Base-by-base conservation (phyloP, 805 yeast species). In the Teunomyces atbi region DNA sequence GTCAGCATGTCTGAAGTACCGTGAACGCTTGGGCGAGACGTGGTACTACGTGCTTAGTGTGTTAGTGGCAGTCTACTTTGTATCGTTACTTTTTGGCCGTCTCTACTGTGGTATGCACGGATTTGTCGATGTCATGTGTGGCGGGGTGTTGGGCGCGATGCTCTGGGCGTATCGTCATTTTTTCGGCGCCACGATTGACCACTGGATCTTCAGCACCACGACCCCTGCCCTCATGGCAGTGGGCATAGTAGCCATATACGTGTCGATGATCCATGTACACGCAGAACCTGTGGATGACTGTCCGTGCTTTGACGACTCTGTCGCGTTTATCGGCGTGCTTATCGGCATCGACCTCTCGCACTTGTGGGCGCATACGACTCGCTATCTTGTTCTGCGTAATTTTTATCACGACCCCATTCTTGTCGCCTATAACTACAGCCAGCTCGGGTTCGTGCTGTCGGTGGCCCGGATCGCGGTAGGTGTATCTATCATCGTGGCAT, bases 21-120 rank as follows among this genome's bases (percentile, higher is more conserved):
- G 30, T 15, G 19, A 11, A n/a, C 18, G 8, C 16, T 11, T 30
- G 12, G 44, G 44, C 5, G 28, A 27, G 12, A n/a, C 11, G 11
- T 12, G 28, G 27, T 42, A 59, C 4, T 64, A 11, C 54, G 55
- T 19, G 18, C 32, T 40, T 34, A 51, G 49, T 35, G 45, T 32
- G 42, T 37, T 55, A 12, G 52, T 74, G 20, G 46, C 56, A 13
- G 41, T 78, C 18, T 90, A 90, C 61, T 82, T 81, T 57, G 48
- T 74, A 30, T 80, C 90, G 6, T 70, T 94, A 49, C 77, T 87
- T 1, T 61, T 81, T 49, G 99, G 99, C 13, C 74, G 99, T 46
- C 59, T 92, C 7, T 92, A 94, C 68, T 90, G 96, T 63, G 99
- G 99, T 3, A 92, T 92, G 99, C 99, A 94, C 67, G 98, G 99